Evolutionary conservation across 768 basidiomycete genomes (phyloP).

Genomic region (Tulasnella sp.): DNA sequence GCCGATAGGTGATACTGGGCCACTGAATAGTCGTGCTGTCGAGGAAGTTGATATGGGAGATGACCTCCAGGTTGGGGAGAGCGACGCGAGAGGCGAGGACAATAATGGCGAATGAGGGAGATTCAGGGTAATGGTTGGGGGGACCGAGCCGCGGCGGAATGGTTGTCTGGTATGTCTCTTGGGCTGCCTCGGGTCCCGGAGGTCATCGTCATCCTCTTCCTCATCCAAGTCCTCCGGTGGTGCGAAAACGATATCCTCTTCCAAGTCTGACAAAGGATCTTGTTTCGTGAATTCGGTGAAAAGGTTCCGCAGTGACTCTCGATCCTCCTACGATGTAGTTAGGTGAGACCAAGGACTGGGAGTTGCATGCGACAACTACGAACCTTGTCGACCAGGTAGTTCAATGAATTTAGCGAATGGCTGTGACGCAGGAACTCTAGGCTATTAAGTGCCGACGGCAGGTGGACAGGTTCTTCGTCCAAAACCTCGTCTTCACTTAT

Average conservation of each 20-base stretch:
- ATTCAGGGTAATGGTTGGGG: neutral
- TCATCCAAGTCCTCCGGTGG: slow-evolving; percentile 33
- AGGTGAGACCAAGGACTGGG: neutral
- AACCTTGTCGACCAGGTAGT: slow-evolving; percentile 79
- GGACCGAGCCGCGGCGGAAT: neutral
- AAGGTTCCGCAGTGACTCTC: slow-evolving; percentile 55
- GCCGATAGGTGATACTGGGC: neutral
- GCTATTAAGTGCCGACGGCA: slow-evolving; percentile 22
- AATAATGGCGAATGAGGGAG: slow-evolving; percentile 7
- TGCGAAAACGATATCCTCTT: slow-evolving; percentile 32
- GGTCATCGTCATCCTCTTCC: slow-evolving; percentile 3
- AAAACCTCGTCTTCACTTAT: neutral
- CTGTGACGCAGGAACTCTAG: slow-evolving; percentile 69
- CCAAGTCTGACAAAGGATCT: slow-evolving; percentile 21
- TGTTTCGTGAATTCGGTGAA: slow-evolving; percentile 28
- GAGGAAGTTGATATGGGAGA: slow-evolving; percentile 40
- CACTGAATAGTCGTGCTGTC: slow-evolving; percentile 2
- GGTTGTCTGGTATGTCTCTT: neutral
- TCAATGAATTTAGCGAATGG: slow-evolving; percentile 77
- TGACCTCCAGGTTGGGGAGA: slow-evolving; percentile 52
- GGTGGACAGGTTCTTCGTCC: neutral
- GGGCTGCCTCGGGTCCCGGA: slow-evolving; percentile 36
- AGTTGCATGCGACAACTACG: slow-evolving; percentile 39
- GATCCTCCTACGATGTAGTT: slow-evolving; percentile 64
- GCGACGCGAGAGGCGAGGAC: slow-evolving; percentile 54